Conservation (phyloP, 768 basidiomycete species). For the Leccinellum albellum region DNA sequence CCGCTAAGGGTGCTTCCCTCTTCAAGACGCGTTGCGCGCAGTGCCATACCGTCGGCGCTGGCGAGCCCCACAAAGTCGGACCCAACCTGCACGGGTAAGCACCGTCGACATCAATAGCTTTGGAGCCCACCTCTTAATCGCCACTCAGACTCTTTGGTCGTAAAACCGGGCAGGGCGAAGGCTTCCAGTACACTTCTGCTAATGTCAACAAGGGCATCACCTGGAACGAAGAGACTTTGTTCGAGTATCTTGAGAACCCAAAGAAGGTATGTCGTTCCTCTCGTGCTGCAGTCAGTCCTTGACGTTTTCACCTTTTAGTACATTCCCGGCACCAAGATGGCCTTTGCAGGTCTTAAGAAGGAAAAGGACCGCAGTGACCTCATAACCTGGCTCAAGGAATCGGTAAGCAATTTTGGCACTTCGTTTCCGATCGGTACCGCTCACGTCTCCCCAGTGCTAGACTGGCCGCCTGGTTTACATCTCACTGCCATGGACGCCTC, state of each 20-base stretch:
- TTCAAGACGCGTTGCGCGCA: slow-evolving; percentile 97
- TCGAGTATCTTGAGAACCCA: slow-evolving; percentile 95
- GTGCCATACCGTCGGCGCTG: slow-evolving; percentile 83
- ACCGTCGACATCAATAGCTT: neutral
- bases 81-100: slow-evolving; percentile 92
- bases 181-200: slow-evolving; percentile 89
- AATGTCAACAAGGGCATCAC: slow-evolving; percentile 91
- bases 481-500: slow-evolving; percentile 11
- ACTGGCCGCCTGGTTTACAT: slow-evolving; percentile 18
- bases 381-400: slow-evolving; percentile 75
- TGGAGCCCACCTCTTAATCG: neutral
- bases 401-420: slow-evolving; percentile 42
- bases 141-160: slow-evolving; percentile 71
- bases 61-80: slow-evolving; percentile 84
- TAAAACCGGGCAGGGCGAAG: slow-evolving; percentile 79
- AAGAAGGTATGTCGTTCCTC: slow-evolving; percentile 67
- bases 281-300: neutral
- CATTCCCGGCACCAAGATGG: slow-evolving; percentile 98
- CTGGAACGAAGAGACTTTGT: slow-evolving; percentile 87
- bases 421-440: neutral
- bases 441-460: slow-evolving; percentile 8
- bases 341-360: slow-evolving; percentile 98
- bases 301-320: slow-evolving; percentile 46
- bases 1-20: slow-evolving; percentile 84
- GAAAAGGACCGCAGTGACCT: slow-evolving; percentile 96